Evolutionary conservation across 352 stramenopile species (phyloP), one percentile per base, ranked within the genome.

Genomic region (Phytophthora pluvialis): DNA sequence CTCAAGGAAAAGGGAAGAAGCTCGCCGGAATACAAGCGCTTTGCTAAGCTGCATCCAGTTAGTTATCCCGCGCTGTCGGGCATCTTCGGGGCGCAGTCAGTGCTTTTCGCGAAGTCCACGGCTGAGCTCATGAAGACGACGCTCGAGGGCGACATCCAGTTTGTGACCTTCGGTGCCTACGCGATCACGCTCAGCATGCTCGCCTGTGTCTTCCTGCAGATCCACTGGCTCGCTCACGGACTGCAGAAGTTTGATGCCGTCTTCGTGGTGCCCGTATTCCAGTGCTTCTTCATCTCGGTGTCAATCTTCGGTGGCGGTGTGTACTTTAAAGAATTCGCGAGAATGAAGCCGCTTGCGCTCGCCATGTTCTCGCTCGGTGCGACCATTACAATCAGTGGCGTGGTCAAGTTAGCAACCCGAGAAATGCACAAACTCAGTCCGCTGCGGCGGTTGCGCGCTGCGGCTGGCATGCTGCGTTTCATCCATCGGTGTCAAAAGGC

Each of bases 261-360:
- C 8, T 92, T 97, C 33, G 72, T 97, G 31, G 83, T 96, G 10
- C 88, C 88, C 0, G 79, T 93, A 3, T 94, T 95, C 60, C 83
- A 93, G 71, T 95, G 92, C 51, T 97, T 97, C 67, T 97, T 95
- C 73, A 97, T 94, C 45, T 94, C 92, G 4, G 83, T 94, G n/a
- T 91, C 82, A 18, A 92, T 97, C 46, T 83, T 97, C 38, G 89
- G 86, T 7, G 90, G 90, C 8, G 90, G 88, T 10, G 76, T 97
- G 5, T 97, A 97, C 67, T 97, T 97, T 49, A 88, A 91, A 51
- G 86, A 95, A 63, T 93, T 95, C 54, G 60, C 73, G 7, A 67
- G 55, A 32, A 90, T 95, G 78, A 38, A 61, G 10, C 54, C 59
- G 0, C 66, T 89, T 10, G 58, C 78, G 54, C 67, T 91, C 18